A percentile compares a stretch with the other conserved stretches of the same genome.
Conservation (phyloP, 352 stramenopile genomes). For the Pythium apleroticum region DNA sequence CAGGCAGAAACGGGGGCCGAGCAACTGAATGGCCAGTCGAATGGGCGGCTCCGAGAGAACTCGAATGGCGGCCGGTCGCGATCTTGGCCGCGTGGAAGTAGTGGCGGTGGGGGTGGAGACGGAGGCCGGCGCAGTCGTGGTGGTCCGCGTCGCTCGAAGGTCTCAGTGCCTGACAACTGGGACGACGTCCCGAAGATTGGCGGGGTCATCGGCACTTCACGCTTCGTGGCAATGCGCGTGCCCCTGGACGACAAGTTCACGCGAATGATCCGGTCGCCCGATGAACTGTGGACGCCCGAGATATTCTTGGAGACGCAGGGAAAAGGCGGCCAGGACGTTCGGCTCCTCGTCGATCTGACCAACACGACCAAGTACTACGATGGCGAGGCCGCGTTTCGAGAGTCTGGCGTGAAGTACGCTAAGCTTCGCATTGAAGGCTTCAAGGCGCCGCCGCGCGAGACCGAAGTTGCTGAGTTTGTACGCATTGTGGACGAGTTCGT, state of each 20-base stretch:
- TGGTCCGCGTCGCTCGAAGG: conserved; percentile 7
- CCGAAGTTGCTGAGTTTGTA: conserved; percentile 60
- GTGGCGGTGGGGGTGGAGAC: background rate
- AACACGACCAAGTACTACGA: conserved; percentile 88
- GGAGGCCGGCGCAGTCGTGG: background rate
- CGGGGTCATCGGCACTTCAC: conserved; percentile 42
- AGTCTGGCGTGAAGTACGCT: conserved; percentile 56
- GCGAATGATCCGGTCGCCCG: conserved; percentile 34
- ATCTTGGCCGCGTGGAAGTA: background rate
- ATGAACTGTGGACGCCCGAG: conserved; percentile 58
- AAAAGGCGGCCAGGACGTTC: conserved; percentile 39
- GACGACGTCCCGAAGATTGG: conserved; percentile 77
- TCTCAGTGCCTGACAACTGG: conserved; percentile 81
- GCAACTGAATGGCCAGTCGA: background rate
- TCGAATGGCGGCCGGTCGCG: background rate
- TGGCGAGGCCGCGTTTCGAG: conserved; percentile 46
- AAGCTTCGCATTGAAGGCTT: conserved; percentile 84
- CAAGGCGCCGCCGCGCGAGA: conserved; percentile 40
- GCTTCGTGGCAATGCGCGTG: conserved; percentile 70
- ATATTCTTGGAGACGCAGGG: conserved; percentile 53
- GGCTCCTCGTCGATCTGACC: conserved; percentile 79
- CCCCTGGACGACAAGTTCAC: conserved; percentile 68
- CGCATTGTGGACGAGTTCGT: conserved; percentile 68
- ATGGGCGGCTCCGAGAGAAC: background rate
- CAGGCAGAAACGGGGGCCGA: background rate